Conservation (phyloP, 1,139 yeast species). For the Suzukiozyma palmioleophila region DNA sequence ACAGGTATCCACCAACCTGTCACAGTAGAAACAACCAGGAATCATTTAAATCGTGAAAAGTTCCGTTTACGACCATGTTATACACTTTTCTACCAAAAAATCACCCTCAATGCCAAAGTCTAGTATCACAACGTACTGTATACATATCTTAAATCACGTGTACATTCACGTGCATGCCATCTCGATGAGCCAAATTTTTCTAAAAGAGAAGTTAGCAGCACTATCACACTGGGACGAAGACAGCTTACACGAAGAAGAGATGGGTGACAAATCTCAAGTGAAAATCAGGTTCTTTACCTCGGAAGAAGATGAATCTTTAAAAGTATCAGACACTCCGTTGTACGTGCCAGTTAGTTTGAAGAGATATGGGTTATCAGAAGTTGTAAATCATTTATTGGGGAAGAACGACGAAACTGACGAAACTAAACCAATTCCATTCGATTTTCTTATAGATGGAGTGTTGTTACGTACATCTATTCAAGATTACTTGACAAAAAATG, state of each 20-base stretch:
- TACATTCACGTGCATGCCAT: conserved; percentile 5
- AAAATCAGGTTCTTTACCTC: conserved; percentile 83
- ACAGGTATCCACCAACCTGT: too few relatives aligned
- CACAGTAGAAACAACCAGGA: too few relatives aligned
- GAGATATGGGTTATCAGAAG: conserved; percentile 89
- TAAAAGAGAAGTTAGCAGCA: conserved; percentile 3
- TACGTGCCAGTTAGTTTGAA: conserved; percentile 83
- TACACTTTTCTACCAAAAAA: neutral
- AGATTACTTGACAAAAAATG: conserved; percentile 71
- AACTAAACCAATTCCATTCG: conserved; percentile 78
- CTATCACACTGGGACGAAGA: conserved; percentile 1
- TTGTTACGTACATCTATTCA: conserved; percentile 73
- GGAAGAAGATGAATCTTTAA: conserved; percentile 69
- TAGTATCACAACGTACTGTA: neutral
- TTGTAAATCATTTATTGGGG: conserved; percentile 80
- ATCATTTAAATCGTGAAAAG: too few relatives aligned
- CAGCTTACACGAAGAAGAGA: conserved; percentile 4
- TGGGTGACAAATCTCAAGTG: conserved; percentile 42
- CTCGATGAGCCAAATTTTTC: conserved; percentile 14
- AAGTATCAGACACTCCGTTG: conserved; percentile 78
- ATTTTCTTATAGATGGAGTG: conserved; percentile 83
- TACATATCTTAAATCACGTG: conserved; percentile 3
- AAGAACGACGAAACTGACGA: conserved; percentile 28
- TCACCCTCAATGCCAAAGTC: too few relatives aligned
- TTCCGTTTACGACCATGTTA: too few relatives aligned